These are phyloP conservation scores for Hypoxylon sp. DNA, from an alignment of 2,329 filamentous ascomycete species.

Conservation along the genomic window DNA sequence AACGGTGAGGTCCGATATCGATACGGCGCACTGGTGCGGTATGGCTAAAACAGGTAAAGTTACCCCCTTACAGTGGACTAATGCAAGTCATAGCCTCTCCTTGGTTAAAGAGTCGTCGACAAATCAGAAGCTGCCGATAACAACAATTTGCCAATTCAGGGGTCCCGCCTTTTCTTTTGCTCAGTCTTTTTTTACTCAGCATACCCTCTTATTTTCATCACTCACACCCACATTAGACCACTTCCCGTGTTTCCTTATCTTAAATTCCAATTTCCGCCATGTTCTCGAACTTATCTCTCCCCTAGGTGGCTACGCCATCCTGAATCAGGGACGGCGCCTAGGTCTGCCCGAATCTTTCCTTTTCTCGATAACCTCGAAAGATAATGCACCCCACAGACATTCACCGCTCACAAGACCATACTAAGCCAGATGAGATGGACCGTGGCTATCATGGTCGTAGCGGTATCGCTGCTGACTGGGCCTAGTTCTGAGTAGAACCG, in stretches of 20 bases:
- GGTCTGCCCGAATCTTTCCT: constrained; percentile 28
- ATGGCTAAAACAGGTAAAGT: constrained; percentile 30
- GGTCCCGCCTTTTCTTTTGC: constrained; percentile 26
- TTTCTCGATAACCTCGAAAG: constrained; percentile 30
- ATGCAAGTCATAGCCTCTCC: constrained; percentile 44
- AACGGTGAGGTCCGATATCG: constrained; percentile 41
- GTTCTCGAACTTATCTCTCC: constrained; percentile 37
- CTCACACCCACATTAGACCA: constrained; percentile 35
- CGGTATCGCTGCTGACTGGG: constrained; percentile 42
- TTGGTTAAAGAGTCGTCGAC: constrained; percentile 17
- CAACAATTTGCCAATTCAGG: constrained; percentile 41
- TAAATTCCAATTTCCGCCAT: constrained; percentile 30
- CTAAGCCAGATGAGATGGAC: constrained; percentile 18
- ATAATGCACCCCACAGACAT: constrained; percentile 31
- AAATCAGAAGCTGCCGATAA: constrained; percentile 42
- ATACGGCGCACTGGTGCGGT: constrained; percentile 9
- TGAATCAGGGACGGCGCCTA: constrained; percentile 33
- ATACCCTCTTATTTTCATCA: constrained; percentile 36
- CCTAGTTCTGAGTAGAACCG: constrained; percentile 35
- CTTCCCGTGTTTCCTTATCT: constrained; percentile 44
- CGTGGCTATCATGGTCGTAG: constrained; percentile 16
- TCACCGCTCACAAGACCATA: constrained; percentile 32
- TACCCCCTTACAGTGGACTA: constrained; percentile 27
- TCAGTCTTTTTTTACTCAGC: constrained; percentile 25
- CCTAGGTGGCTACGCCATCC: constrained; percentile 20